phyloP scores from a whole-genome alignment of 2,329 filamentous ascomycete species.

The Pseudogymnoascus sp. region DNA sequence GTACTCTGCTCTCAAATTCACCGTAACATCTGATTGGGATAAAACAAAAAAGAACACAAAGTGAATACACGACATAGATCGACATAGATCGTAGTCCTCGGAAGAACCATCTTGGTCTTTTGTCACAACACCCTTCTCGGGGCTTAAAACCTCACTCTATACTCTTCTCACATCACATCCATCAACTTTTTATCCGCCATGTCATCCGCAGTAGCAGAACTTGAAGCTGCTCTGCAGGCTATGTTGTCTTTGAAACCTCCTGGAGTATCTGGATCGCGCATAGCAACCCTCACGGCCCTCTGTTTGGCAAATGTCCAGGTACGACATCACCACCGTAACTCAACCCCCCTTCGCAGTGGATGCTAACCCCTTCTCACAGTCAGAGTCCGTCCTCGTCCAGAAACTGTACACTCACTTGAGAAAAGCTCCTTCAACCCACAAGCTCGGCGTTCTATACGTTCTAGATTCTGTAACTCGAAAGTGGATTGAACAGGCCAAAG shows the following conservation, averaged over 20 bases:
- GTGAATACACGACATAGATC: conserved; percentile 6
- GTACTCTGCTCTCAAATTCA: not conserved
- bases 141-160: not conserved
- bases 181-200: conserved; percentile 36
- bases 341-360: conserved; percentile 10
- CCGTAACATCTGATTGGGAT: conserved; percentile 6
- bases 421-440: conserved; percentile 88
- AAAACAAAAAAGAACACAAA: not conserved
- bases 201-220: conserved; percentile 79
- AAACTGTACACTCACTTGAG: conserved; percentile 97
- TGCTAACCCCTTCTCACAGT: conserved; percentile 45
- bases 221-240: conserved; percentile 83
- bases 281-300: conserved; percentile 75
- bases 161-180: conserved; percentile 9
- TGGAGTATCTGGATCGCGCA: conserved; percentile 88
- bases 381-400: conserved; percentile 88
- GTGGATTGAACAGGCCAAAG: conserved; percentile 94
- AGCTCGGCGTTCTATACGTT: conserved; percentile 97
- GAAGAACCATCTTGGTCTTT: conserved; percentile 9
- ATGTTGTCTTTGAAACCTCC: conserved; percentile 88
- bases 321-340: conserved; percentile 28
- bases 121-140: not conserved
- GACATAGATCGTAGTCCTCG: conserved; percentile 11
- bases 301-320: conserved; percentile 90
- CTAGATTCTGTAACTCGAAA: conserved; percentile 99